Conservation (phyloP, 495 filamentous ascomycete genomes). For the Penicillium odoratum region DNA sequence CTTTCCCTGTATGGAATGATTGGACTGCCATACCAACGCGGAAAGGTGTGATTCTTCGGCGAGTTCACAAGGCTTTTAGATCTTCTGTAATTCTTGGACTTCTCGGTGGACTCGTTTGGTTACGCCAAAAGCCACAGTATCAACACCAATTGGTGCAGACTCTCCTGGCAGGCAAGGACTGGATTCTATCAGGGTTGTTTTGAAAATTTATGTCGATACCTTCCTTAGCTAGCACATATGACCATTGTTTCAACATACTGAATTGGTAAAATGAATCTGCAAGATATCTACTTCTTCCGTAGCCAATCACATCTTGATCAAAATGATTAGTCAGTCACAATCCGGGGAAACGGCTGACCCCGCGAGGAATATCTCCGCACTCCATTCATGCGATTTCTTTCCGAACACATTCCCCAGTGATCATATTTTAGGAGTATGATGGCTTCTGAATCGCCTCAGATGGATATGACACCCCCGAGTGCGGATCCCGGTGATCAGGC, state of each 20-base stretch:
- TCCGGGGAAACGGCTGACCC: slow-evolving; percentile 44
- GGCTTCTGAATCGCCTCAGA: slow-evolving; percentile 43
- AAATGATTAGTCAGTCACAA: slow-evolving; percentile 27
- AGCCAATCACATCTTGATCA: slow-evolving; percentile 10
- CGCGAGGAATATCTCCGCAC: slow-evolving; percentile 51
- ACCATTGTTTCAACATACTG: neutral
- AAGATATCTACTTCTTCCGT: neutral
- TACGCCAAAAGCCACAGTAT: slow-evolving; percentile 18
- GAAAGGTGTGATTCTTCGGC: slow-evolving; percentile 39
- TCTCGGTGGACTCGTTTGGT: slow-evolving; percentile 21
- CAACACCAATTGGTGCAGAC: slow-evolving; percentile 16
- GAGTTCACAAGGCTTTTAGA: slow-evolving; percentile 15
- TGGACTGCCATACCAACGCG: slow-evolving; percentile 54
- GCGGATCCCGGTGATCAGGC: slow-evolving; percentile 26
- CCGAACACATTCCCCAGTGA: slow-evolving; percentile 11
- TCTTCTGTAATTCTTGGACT: slow-evolving; percentile 21
- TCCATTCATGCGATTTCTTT: slow-evolving; percentile 21
- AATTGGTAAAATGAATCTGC: neutral
- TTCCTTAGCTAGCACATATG: neutral
- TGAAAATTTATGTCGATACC: neutral
- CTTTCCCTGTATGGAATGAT: slow-evolving; percentile 57
- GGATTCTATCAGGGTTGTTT: slow-evolving; percentile 5
- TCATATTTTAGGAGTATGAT: slow-evolving; percentile 21
- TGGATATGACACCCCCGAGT: slow-evolving; percentile 29
- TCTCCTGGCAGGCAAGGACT: slow-evolving; percentile 17